Base-by-base conservation (phyloP, 1,284 basidiomycete species). In the Puccinia horiana region DNA sequence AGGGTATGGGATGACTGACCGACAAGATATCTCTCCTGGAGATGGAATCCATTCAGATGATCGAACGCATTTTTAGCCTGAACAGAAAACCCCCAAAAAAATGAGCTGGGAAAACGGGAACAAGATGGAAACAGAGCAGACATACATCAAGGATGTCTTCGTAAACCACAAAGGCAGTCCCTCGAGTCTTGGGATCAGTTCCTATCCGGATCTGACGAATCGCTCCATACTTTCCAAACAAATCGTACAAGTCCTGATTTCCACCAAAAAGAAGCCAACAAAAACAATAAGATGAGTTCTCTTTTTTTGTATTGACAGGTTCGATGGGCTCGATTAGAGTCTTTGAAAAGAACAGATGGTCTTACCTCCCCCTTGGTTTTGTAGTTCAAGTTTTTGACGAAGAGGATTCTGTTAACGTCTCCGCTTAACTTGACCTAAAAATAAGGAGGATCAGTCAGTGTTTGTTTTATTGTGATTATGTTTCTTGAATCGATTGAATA, bases 171-270 rank as follows among this genome's bases (percentile, higher is more conserved):
- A 96, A 99, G 0, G 96, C 97, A 16, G 96, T 98, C 29, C 96
- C 96, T 86, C 93, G 94, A 40, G 95, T 94, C 88, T 98, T 98
- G 82, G 90, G 89, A 85, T 96, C 94, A 84, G 92, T 95, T 69
- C 96, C 96, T 84, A 98, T 91, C 80, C 96, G 91, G 84, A 99
- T 93, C 88, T 99, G 96, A 63, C 96, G 92, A 86, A 99, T 95
- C 84, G 94, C 94, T 63, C 96, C 96, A 89, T 99, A 99, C 83
- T 95, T 93, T 80, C 96, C 96, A 86, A 99, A 99, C 82, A 99
- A 90, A 88, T 99, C 96, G 88, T 98, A 98, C 84, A 98, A 88
- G 87, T 98, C 96, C 83, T 95, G 92, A 70, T 95, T 11, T 9
- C 26, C 35, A 1, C 8, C 42, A 26, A 26, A 40, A 67, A 37